Base-by-base conservation (phyloP, 106 monocot genomes). In the Acorus gramineus region DNA sequence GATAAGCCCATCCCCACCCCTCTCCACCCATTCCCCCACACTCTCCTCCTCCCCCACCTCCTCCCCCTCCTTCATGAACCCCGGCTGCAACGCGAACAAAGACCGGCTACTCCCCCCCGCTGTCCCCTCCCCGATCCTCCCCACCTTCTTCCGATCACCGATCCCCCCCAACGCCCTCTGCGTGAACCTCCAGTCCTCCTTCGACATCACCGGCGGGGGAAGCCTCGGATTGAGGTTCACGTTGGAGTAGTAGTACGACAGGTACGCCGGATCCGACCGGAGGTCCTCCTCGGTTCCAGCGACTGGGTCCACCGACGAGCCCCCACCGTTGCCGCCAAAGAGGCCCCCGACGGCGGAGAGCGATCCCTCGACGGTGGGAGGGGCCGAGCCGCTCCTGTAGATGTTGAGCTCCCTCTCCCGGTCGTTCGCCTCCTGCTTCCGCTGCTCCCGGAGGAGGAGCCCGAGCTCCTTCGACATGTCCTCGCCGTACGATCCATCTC, bases 341-440 rank as follows among this genome's bases (percentile, higher is more conserved):
- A 87, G 57, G 2, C 80, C 74, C 4, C 73, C 76, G 13, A 79
- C 72, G 11, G 89, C 89, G 56, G 69, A 64, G 4, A 85, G 73
- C 0, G 89, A 89, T 4, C 89, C 89, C 64, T 89, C 89, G 9
- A 89, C 78, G 4, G 89, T 82, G 6, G 89, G 82, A 2, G 89
- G 85, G 47, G 89, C 89, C 3, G 89, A 89, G 14, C 82, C 85
- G 51, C 85, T 85, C 57, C 85, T 52, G 46, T 67, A 85, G 42
- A 80, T 62, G 65, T 69, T 83, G 8, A 88, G 80, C 52, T 83
- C 83, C 44, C 80, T 69, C 63, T 86, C 86, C 9, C 82, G 59
- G 70, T 86, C 79, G 50, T 61, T 67, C 10, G 71, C 77, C 51
- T 80, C 78, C 59, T 66, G 78, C 42, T 55, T 66, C 60, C 87